Evolutionary conservation across 2,329 filamentous ascomycete species (phyloP).

Genomic region (Aspergillus carbonarius): DNA sequence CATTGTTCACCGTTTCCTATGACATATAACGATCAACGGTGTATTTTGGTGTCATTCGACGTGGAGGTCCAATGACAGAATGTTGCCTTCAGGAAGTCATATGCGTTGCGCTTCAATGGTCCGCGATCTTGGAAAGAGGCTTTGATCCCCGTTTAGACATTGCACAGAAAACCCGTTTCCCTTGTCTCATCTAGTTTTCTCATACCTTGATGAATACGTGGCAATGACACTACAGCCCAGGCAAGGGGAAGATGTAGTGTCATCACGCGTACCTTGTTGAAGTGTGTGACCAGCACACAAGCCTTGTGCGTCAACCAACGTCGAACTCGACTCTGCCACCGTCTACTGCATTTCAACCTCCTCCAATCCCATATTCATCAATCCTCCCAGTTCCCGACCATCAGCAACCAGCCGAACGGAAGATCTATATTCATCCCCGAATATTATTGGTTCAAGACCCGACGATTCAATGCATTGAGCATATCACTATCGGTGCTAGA

Average conservation of each 20-base stretch:
- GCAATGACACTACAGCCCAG: neutral
- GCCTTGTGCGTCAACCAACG: constrained; percentile 12
- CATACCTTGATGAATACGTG: neutral
- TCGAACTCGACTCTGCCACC: neutral
- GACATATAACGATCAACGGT: neutral
- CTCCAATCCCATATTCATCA: neutral
- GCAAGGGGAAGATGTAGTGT: neutral
- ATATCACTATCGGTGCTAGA: constrained; percentile 52
- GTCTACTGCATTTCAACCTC: neutral
- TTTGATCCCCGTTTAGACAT: neutral
- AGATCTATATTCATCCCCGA: too few species aligned
- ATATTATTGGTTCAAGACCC: constrained; percentile 35
- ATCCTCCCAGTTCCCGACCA: neutral
- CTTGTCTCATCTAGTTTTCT: neutral
- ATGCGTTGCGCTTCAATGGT: neutral
- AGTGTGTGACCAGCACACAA: constrained; percentile 28
- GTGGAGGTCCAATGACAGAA: neutral
- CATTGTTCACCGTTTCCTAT: neutral
- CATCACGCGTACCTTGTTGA: constrained; percentile 4
- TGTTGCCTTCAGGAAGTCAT: neutral
- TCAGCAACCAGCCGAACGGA: neutral
- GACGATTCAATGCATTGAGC: constrained; percentile 49
- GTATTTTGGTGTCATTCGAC: neutral
- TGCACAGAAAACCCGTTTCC: neutral
- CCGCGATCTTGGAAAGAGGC: neutral